Conservation (phyloP, 2,329 filamentous ascomycete genomes). For the Paecilomyces sp. region DNA sequence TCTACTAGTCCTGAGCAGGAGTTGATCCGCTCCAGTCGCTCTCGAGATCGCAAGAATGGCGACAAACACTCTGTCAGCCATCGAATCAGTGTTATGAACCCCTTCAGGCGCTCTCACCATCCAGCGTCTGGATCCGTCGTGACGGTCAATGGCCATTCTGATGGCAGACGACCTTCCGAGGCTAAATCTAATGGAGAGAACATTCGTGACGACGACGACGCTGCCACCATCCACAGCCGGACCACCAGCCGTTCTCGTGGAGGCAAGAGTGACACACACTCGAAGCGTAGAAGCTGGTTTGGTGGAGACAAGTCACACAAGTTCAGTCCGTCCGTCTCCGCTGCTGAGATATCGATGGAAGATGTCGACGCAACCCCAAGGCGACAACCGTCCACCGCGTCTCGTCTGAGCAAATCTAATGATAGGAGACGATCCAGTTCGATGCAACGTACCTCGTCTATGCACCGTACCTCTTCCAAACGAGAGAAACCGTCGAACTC, state of each 20-base stretch:
- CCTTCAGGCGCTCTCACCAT: slow-evolving; percentile 35
- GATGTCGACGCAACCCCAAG: slow-evolving; percentile 15
- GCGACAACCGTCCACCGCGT: slow-evolving; percentile 18
- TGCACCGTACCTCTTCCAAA: background rate
- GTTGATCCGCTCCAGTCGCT: slow-evolving; percentile 23
- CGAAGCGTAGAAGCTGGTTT: slow-evolving; percentile 35
- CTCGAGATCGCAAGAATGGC: slow-evolving; percentile 22
- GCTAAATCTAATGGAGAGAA: slow-evolving; percentile 15
- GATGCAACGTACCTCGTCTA: slow-evolving; percentile 9
- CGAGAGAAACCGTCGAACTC: background rate
- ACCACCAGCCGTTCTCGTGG: slow-evolving; percentile 27
- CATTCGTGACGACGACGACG: slow-evolving; percentile 21
- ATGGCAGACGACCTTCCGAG: slow-evolving; percentile 13
- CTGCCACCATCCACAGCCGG: slow-evolving; percentile 30
- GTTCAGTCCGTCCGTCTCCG: slow-evolving; percentile 10
- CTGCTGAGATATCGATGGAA: slow-evolving; percentile 7
- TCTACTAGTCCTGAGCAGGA: slow-evolving; percentile 30
- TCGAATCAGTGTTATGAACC: slow-evolving; percentile 37
- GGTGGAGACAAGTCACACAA: slow-evolving; percentile 25
- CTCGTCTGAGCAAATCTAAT: slow-evolving; percentile 20
- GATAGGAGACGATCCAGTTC: slow-evolving; percentile 21
- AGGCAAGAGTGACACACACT: slow-evolving; percentile 19
- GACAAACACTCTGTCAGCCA: slow-evolving; percentile 32
- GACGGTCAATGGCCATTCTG: slow-evolving; percentile 16
- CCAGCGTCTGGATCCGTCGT: slow-evolving; percentile 27